These are phyloP conservation scores for Oidiodendron maius DNA, from an alignment of 495 filamentous ascomycete genomes.

Conservation along the genomic window DNA sequence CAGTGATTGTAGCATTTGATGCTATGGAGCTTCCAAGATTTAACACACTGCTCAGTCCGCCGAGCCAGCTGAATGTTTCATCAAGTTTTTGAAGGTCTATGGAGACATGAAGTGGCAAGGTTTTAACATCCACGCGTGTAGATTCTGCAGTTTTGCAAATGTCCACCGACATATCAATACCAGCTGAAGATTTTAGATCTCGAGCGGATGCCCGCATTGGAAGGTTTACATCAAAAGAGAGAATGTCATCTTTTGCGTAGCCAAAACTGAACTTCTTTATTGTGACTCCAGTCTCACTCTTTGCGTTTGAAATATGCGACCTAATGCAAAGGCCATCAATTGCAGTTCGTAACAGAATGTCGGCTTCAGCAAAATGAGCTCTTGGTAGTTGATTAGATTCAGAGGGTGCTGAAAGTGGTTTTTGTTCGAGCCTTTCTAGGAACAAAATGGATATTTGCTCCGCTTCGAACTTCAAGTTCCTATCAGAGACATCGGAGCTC, in stretches of 20 bases:
- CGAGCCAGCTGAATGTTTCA: conserved; percentile 81
- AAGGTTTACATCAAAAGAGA: conserved; percentile 63
- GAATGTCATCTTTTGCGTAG: conserved; percentile 63
- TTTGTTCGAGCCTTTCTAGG: conserved; percentile 48
- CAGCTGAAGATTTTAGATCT: conserved; percentile 49
- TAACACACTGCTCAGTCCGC: conserved; percentile 86
- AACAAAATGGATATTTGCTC: conserved; percentile 57
- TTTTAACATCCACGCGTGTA: conserved; percentile 65
- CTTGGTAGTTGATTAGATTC: conserved; percentile 8
- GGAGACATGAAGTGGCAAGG: conserved; percentile 69
- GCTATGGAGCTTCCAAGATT: conserved; percentile 81
- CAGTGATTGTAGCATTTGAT: conserved; percentile 56
- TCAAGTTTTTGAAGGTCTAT: conserved; percentile 79
- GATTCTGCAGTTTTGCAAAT: conserved; percentile 43
- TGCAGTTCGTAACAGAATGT: conserved; percentile 44
- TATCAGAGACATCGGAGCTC: conserved; percentile 18
- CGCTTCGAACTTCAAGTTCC: conserved; percentile 40
- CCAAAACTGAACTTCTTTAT: conserved; percentile 68
- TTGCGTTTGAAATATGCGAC: conserved; percentile 18
- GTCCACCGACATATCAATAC: conserved; percentile 61
- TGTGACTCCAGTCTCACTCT: conserved; percentile 35
- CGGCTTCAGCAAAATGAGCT: conserved; percentile 33
- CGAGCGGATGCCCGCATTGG: conserved; percentile 68
- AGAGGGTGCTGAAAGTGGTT: background rate
- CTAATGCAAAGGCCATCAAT: conserved; percentile 39